Evolutionary conservation across 495 filamentous ascomycete genomes (phyloP).

Genomic region (Neurospora tetrasperma): DNA sequence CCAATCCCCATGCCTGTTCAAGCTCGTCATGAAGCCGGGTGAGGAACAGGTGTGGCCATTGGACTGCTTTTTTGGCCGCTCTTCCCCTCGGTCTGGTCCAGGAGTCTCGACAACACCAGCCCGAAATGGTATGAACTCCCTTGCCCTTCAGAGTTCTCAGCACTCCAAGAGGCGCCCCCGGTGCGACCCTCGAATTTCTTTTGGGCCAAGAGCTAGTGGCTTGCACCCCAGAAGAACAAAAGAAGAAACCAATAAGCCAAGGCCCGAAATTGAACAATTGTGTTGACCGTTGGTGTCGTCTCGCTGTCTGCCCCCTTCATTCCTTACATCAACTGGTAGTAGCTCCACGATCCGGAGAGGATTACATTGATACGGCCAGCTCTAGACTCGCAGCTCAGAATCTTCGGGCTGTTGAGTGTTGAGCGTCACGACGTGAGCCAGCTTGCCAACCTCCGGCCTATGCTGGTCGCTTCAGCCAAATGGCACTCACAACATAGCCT

Average conservation of each 20-base stretch:
- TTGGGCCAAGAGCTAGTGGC: neutral
- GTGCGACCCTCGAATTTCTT: neutral
- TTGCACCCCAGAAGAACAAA: neutral
- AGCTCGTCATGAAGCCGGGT: neutral
- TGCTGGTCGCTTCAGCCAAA: neutral
- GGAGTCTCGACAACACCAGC: neutral
- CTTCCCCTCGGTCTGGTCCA: neutral
- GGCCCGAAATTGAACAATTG: neutral
- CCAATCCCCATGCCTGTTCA: neutral
- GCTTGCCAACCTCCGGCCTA: neutral
- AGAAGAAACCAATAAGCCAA: neutral
- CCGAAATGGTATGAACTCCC: neutral
- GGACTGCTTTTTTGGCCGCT: neutral
- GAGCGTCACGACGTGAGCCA: neutral
- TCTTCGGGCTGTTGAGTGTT: neutral
- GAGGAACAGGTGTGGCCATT: neutral
- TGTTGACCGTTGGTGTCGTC: neutral
- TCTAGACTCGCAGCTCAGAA: neutral
- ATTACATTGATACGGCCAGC: neutral
- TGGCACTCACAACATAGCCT: neutral
- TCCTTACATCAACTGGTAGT: neutral
- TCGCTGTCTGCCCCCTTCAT: neutral
- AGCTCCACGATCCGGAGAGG: neutral
- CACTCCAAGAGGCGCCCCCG: neutral
- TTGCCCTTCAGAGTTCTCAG: neutral